Base-by-base conservation (phyloP, 306 rosid species). In the Begonia loranthoides region DNA sequence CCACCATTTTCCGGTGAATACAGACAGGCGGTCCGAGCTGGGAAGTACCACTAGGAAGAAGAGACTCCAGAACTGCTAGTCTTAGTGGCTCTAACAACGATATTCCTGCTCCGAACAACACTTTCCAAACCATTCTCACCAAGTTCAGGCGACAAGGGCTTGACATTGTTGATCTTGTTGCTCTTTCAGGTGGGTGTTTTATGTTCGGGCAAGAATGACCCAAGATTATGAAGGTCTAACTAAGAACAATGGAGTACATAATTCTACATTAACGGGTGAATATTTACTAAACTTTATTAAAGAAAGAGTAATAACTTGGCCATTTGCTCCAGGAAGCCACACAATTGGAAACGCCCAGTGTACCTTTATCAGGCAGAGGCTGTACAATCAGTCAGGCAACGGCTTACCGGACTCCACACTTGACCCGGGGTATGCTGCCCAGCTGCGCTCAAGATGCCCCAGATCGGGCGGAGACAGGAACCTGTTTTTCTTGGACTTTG, bases 71-170 rank as follows among this genome's bases (percentile, higher is more conserved):
- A 58, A 68, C 64, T 34, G 92, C 95, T 46, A 90, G 99, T 63
- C 41, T 90, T 40, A 86, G 92, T 55, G 95, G 99, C 66, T 86
- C 99, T 13, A 90, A 90, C 76, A 68, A 74, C 58, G 56, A 83
- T 55, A 86, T 90, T 62, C 94, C 95, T 21, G 99, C 99, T 13
- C 99, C 99, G 53, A 90, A 86, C 79, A 90, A 90, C 81, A 90
- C 99, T 49, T 90, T 90, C 65, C 80, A 76, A 56, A 86, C 99
- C 58, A 76, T 90, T 45, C 73, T 90, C 72, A 83, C 92, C 33
- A 90, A 86, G 66, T 90, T 90, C 79, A 80, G 67, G 56, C 66
- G 76, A 51, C 81, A 78, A n/a, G 93, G 95, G 15, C 99, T 90
- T 53, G 69, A 86, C 59, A 58, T 83, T 43, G 80, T 86, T 61